phyloP scores from a whole-genome alignment of 805 yeast genomes.

The Naumovozyma castellii region DNA sequence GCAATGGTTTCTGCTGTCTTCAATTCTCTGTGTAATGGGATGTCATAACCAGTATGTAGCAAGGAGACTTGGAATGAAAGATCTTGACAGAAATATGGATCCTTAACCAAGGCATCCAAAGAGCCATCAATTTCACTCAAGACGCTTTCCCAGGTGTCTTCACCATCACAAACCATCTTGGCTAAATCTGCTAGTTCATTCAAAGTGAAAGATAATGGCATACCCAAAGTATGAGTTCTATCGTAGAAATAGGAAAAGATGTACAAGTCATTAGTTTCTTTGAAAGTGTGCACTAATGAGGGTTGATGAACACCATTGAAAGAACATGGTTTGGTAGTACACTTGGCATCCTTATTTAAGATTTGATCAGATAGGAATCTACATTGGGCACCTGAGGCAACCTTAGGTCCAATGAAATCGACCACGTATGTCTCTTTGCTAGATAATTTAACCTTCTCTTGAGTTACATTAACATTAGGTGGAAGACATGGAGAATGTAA shows the following conservation, averaged over 20 bases:
- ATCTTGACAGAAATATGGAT: constrained; percentile 93
- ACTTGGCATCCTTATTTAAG: constrained; percentile 72
- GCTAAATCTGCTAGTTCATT: constrained; percentile 78
- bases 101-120: constrained; percentile 52
- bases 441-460: constrained; percentile 51
- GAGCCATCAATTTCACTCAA: constrained; percentile 61
- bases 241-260: constrained; percentile 94
- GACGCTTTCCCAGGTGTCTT: constrained; percentile 57
- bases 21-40: constrained; percentile 81
- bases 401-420: constrained; percentile 54
- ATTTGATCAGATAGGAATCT: constrained; percentile 72
- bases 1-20: constrained; percentile 86
- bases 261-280: constrained; percentile 63
- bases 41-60: constrained; percentile 93
- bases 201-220: constrained; percentile 84
- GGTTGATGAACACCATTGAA: constrained; percentile 98
- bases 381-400: constrained; percentile 74
- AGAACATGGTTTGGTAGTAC: constrained; percentile 76
- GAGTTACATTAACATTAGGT: constrained; percentile 54
- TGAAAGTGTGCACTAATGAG: constrained; percentile 69
- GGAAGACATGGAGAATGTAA: constrained; percentile 81
- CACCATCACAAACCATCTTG: constrained; percentile 77
- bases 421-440: constrained; percentile 42
- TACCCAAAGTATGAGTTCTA: constrained; percentile 85
- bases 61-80: constrained; percentile 82